Evolutionary conservation across 1,284 basidiomycete species (phyloP).

Genomic region (Phylloporus gajari): DNA sequence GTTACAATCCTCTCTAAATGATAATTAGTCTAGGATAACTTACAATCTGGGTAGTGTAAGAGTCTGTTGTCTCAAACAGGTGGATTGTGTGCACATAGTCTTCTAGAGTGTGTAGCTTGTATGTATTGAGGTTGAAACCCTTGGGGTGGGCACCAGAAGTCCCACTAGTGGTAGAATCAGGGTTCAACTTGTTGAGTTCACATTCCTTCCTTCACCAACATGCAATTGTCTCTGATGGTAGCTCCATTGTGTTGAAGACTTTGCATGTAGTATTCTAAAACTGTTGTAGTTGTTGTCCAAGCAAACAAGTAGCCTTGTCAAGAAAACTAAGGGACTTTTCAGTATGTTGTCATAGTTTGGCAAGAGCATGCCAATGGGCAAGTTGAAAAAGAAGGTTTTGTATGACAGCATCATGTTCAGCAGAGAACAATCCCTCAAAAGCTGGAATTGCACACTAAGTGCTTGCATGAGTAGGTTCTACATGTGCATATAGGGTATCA

Average conservation of each 20-base stretch:
- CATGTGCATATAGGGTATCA: neutral
- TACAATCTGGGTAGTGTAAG: neutral
- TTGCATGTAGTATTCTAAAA: constrained; percentile 17
- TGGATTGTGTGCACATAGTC: constrained; percentile 2
- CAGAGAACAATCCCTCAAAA: too few relatives aligned
- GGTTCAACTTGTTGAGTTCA: neutral
- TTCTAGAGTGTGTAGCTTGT: constrained; percentile 10
- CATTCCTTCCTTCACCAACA: neutral
- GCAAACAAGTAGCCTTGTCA: neutral
- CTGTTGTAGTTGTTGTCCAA: constrained; percentile 10
- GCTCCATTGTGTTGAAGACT: constrained; percentile 11
- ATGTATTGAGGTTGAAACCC: constrained; percentile 26
- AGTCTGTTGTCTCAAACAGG: constrained; percentile 4
- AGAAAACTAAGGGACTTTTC: constrained; percentile 13
- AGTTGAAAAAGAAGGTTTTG: constrained; percentile 21
- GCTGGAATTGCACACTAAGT: too few relatives aligned
- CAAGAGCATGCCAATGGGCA: constrained; percentile 38
- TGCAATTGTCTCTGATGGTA: constrained; percentile 17
- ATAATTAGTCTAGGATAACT: neutral
- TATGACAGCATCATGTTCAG: constrained; percentile 29
- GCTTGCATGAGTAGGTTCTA: too few relatives aligned
- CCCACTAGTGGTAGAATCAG: too few relatives aligned
- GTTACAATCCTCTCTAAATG: neutral
- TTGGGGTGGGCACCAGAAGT: neutral
- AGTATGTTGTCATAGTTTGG: constrained; percentile 38